Evolutionary conservation across 495 filamentous ascomycete genomes (phyloP), one percentile per base, ranked within the genome.

Genomic region (Melanomma pulvis-pyrius): DNA sequence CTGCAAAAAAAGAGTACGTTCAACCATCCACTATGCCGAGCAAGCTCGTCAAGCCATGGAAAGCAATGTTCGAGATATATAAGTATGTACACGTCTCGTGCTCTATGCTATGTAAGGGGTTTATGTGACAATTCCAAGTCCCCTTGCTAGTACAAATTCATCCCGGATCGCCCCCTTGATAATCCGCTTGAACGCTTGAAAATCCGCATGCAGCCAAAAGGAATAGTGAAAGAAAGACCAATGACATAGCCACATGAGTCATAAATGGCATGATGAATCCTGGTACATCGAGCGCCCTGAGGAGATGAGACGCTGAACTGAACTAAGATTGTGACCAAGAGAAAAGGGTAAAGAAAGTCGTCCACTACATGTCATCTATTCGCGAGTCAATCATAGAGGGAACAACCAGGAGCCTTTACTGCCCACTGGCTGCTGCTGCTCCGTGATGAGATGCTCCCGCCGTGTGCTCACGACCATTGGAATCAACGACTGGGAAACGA

Each of bases 401-500:
- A 24, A 32, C 28, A 17, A 26, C 1, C 51, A 5, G 32, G 9
- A 29, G 17, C 36, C 9, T 12, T 63, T 55, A 71, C 55, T 71
- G 65, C 15, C 69, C 69, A 1, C 9, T 36, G 8, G 69, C 69
- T 12, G 65, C 69, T 8, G 69, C 69, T 47, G 44, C 56, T 1
- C 69, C 69, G 29, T 68, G 69, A 22, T 68, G 61, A n/a, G 48
- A 58, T 8, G 69, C 69, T 9, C n/a, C 54, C 1, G 69, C 65
- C 7, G 69, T 71, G 15, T 62, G 21, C 74, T 81, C 80, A 5
- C 76, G 74, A 4, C 87, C 86, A 41, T 80, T 75, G n/a, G 71
- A 74, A 71, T 90, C 88, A 12, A 90, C 88, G 8, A 83, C 79
- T 7, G 88, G 88, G 68, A 77, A 90, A 28, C 88, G 79, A 7